Percentiles rank a stretch among this genome's conserved stretches.
phyloP scores from a whole-genome alignment of 805 yeast species.

The Ogataea trehaloabstinens region DNA sequence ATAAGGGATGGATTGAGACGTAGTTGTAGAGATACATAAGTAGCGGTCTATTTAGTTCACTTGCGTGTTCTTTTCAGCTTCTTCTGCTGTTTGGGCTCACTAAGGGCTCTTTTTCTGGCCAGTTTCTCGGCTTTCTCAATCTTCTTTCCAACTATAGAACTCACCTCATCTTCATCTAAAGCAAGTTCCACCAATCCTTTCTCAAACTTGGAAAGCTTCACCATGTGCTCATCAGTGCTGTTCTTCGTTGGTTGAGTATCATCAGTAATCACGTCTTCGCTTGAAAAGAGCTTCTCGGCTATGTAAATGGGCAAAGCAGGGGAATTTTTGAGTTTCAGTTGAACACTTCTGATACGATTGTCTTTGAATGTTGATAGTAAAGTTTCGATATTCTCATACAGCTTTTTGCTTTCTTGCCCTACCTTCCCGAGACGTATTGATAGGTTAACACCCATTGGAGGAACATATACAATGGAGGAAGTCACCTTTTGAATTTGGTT shows the following conservation, averaged over 20 bases:
- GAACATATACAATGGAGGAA: constrained; percentile 55
- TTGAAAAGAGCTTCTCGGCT: constrained; percentile 52
- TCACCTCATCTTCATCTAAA: constrained; percentile 68
- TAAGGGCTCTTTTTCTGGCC: constrained; percentile 5
- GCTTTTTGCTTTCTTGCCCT: constrained; percentile 42
- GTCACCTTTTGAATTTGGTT: constrained; percentile 60
- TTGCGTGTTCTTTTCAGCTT: constrained; percentile 7
- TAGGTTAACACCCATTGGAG: constrained; percentile 73
- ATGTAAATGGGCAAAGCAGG: constrained; percentile 85
- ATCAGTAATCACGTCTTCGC: constrained; percentile 46
- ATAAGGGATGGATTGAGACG: too few relatives aligned
- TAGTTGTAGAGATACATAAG: too few relatives aligned
- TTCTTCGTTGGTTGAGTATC: constrained; percentile 21
- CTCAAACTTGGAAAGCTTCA: constrained; percentile 60
- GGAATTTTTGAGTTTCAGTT: constrained; percentile 65
- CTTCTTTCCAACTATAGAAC: constrained; percentile 59
- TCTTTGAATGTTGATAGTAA: constrained; percentile 48
- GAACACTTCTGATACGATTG: constrained; percentile 51
- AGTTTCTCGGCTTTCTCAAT: constrained; percentile 36
- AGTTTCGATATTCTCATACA: constrained; percentile 59
- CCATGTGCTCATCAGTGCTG: constrained; percentile 31
- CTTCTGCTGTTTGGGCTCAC: constrained; percentile 8
- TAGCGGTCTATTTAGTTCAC: too few relatives aligned
- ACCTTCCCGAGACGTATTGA: constrained; percentile 64
- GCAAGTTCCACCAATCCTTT: constrained; percentile 79